Conservation (phyloP, 2,329 filamentous ascomycete species). For the Pseudogymnoascus sp. region DNA sequence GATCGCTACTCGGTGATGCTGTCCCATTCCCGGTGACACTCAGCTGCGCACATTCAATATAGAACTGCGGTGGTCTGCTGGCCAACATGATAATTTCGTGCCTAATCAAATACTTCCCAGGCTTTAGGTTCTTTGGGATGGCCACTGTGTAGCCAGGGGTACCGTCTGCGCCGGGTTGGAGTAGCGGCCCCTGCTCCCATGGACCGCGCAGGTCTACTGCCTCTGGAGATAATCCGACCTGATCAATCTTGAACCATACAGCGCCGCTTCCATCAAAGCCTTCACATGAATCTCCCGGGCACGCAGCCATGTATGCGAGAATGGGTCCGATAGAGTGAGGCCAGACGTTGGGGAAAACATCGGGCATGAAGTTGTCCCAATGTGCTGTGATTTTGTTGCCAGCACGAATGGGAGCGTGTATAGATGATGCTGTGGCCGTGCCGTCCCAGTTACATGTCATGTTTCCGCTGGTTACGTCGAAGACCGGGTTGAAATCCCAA, state of each 20-base stretch:
- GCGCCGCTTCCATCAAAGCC: constrained; percentile 11
- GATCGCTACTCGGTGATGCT: constrained; percentile 2
- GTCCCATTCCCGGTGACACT: constrained; percentile 7
- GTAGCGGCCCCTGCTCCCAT: constrained; percentile 11
- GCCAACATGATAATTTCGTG: constrained; percentile 14
- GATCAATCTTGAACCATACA: constrained; percentile 16
- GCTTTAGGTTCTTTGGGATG: constrained; percentile 11
- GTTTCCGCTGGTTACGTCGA: not conserved
- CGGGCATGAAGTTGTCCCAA: not conserved
- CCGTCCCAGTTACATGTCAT: constrained; percentile 4
- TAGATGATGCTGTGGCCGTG: not conserved
- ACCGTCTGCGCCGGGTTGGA: not conserved
- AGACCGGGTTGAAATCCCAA: constrained; percentile 5
- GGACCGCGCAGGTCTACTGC: constrained; percentile 10
- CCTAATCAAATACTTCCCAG: constrained; percentile 14
- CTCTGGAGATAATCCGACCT: constrained; percentile 11
- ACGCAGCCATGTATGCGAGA: constrained; percentile 14
- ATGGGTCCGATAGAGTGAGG: constrained; percentile 12
- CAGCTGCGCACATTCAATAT: constrained; percentile 13
- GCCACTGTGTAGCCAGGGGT: constrained; percentile 3
- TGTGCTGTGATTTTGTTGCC: not conserved
- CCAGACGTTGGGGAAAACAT: not conserved
- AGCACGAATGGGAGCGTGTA: not conserved
- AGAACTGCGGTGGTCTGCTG: constrained; percentile 13
- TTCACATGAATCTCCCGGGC: constrained; percentile 14